phyloP scores from a whole-genome alignment of 1,284 basidiomycete species.

The Peniophora sp. region DNA sequence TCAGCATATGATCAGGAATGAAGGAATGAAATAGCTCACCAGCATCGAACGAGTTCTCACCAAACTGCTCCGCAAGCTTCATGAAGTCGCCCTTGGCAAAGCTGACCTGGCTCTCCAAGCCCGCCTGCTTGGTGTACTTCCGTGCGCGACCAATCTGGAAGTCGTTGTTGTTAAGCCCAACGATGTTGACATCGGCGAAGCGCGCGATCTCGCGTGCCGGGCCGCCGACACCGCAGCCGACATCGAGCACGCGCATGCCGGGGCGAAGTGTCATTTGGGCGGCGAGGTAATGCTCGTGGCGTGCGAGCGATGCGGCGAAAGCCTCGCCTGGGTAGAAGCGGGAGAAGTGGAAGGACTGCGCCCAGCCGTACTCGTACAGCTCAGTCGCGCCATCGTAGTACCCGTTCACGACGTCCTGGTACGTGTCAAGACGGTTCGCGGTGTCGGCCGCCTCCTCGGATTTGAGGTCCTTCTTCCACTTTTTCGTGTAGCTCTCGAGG shows the following conservation, averaged over 20 bases:
- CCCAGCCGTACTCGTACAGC: constrained; percentile 96
- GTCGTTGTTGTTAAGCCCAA: constrained; percentile 96
- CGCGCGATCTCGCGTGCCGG: constrained; percentile 93
- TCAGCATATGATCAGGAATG: neutral
- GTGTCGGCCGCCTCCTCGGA: constrained; percentile 68
- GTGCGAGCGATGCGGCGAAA: constrained; percentile 78
- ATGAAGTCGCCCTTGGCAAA: constrained; percentile 96
- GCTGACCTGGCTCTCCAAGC: constrained; percentile 70
- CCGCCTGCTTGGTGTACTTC: constrained; percentile 77
- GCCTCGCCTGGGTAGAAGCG: constrained; percentile 96
- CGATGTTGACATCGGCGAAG: constrained; percentile 83
- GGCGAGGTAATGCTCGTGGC: constrained; percentile 98
- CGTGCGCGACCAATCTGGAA: constrained; percentile 88
- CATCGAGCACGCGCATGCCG: constrained; percentile 95
- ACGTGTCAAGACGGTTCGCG: constrained; percentile 74
- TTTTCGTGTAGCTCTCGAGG: constrained; percentile 88
- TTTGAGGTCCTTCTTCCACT: constrained; percentile 85
- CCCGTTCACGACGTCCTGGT: constrained; percentile 93
- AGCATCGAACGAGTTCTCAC: constrained; percentile 91
- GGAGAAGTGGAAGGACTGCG: constrained; percentile 94
- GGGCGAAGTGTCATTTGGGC: constrained; percentile 75
- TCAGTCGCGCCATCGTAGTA: constrained; percentile 98
- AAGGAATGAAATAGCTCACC: constrained; percentile 35
- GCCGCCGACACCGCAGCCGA: constrained; percentile 97
- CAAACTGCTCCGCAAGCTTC: constrained; percentile 90